phyloP scores from a whole-genome alignment of 2,329 filamentous ascomycete species.

The Aspergillus jensenii region DNA sequence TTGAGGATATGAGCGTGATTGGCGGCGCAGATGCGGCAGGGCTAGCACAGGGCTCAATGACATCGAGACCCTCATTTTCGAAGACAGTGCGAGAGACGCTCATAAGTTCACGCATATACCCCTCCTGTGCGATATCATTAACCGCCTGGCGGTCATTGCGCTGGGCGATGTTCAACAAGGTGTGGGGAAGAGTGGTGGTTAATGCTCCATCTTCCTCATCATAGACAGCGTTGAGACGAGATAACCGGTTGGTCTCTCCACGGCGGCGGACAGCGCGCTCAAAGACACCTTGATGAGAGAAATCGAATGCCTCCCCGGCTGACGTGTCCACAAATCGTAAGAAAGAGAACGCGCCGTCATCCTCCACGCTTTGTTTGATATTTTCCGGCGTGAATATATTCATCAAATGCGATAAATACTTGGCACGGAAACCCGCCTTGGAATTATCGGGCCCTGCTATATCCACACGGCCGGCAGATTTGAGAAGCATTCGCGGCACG shows the following conservation, averaged over 20 bases:
- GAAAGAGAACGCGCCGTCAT: slow-evolving; percentile 77
- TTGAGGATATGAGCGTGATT: slow-evolving; percentile 74
- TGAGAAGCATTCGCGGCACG: slow-evolving; percentile 78
- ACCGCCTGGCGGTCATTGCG: slow-evolving; percentile 67
- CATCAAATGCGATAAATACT: slow-evolving; percentile 76
- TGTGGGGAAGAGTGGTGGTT: slow-evolving; percentile 69
- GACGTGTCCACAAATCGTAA: slow-evolving; percentile 82
- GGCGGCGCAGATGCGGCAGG: slow-evolving; percentile 83
- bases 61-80: slow-evolving; percentile 67
- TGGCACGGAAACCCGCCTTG: slow-evolving; percentile 75
- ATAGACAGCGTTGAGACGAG: slow-evolving; percentile 68
- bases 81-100: slow-evolving; percentile 71
- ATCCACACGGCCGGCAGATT: slow-evolving; percentile 73
- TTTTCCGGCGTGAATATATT: slow-evolving; percentile 87
- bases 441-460: slow-evolving; percentile 71
- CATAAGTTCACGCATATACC: slow-evolving; percentile 71
- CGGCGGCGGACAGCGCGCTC: slow-evolving; percentile 66
- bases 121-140: slow-evolving; percentile 68
- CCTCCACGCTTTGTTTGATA: slow-evolving; percentile 62
- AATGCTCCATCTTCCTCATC: slow-evolving; percentile 60
- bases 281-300: slow-evolving; percentile 70
- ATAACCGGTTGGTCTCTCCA: slow-evolving; percentile 57
- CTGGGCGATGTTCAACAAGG: slow-evolving; percentile 77
- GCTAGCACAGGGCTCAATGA: slow-evolving; percentile 77
- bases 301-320: slow-evolving; percentile 67